Conservation (phyloP, 257 asterid genomes). For the Echites panduratus region DNA sequence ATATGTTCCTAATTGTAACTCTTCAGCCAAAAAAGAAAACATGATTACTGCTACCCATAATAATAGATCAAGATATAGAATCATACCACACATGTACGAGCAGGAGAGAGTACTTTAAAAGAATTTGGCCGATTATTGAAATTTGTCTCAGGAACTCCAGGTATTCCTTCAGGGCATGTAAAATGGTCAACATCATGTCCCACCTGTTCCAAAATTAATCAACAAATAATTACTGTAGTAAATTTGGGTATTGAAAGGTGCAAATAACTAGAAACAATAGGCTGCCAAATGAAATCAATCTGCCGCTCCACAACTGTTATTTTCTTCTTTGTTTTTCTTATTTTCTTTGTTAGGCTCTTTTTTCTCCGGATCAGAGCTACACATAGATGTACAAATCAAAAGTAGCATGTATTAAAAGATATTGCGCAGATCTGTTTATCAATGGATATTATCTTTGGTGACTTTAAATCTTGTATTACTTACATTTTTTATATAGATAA, state of each 20-base stretch:
- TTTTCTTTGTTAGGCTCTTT: too few species aligned
- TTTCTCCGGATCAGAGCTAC: too few species aligned
- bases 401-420: neutral
- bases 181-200: constrained; percentile 85
- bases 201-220: constrained; percentile 38
- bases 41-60: too few species aligned
- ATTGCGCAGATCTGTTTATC: neutral
- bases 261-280: neutral
- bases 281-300: too few species aligned
- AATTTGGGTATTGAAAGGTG: too few species aligned
- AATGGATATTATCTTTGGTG: too few species aligned
- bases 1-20: neutral
- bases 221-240: neutral
- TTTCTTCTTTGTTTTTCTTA: too few species aligned
- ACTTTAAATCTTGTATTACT: too few species aligned
- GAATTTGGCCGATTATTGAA: constrained; percentile 92
- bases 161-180: constrained; percentile 87
- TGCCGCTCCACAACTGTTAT: too few species aligned
- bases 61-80: neutral
- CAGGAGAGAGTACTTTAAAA: constrained; percentile 78
- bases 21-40: neutral
- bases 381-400: too few species aligned
- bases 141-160: constrained; percentile 91
- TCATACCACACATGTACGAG: constrained; percentile 84
- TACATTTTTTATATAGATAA: too few species aligned